Evolutionary conservation across 1,139 yeast genomes (phyloP).

Genomic region (Hyphopichia buzzinii): DNA sequence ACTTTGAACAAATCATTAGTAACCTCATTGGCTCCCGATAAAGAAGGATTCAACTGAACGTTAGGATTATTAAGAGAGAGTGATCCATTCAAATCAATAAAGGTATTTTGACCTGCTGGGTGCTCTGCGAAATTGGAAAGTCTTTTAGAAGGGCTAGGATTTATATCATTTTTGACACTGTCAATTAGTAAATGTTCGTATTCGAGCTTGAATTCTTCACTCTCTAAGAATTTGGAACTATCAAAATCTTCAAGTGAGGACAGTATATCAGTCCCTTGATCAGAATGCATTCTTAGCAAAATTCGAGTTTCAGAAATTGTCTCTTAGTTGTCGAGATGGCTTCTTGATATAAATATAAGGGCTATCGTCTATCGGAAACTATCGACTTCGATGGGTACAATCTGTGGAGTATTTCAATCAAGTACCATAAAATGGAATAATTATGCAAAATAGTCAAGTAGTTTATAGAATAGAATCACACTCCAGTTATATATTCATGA

Average conservation of each 20-base stretch:
- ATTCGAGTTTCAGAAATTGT: no score
- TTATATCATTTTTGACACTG: slow-evolving; percentile 8
- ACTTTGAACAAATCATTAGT: slow-evolving; percentile 41
- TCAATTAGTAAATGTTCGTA: slow-evolving; percentile 20
- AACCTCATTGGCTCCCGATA: slow-evolving; percentile 13
- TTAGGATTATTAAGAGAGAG: slow-evolving; percentile 7
- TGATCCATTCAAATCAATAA: not conserved
- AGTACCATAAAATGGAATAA: no score
- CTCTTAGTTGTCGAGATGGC: no score
- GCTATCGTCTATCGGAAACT: no score
- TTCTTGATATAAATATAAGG: no score
- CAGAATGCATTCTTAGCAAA: no score
- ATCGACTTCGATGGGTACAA: no score
- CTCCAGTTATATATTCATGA: not conserved
- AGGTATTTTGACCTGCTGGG: not conserved
- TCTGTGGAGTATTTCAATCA: no score
- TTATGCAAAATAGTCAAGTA: no score
- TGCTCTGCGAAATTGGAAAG: slow-evolving; percentile 3
- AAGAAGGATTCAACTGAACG: slow-evolving; percentile 10
- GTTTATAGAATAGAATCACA: no score
- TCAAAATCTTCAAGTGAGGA: slow-evolving; percentile 1
- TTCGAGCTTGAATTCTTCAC: slow-evolving; percentile 26
- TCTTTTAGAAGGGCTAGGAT: slow-evolving; percentile 5
- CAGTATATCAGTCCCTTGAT: no score
- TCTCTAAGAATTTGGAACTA: slow-evolving; percentile 8